These are phyloP conservation scores for Lolium multiflorum DNA, from an alignment of 176 grass and related monocot species.

Conservation along the genomic window DNA sequence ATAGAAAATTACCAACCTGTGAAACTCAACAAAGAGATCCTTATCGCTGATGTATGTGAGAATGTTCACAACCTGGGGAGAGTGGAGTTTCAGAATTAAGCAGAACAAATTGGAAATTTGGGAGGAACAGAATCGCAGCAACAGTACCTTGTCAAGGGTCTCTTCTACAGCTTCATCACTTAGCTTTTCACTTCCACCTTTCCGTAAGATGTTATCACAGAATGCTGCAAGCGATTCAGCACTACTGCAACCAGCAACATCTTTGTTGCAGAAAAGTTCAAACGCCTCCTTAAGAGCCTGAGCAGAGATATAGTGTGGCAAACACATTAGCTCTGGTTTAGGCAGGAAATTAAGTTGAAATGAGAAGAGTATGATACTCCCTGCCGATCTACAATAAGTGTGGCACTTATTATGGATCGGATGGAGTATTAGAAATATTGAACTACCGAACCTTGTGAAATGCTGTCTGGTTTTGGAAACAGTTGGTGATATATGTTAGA, in stretches of 20 bases:
- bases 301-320: neutral
- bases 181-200: no score
- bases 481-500: slow-evolving; percentile 54
- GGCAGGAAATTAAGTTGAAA: neutral
- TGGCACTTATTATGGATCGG: no score
- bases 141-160: no score
- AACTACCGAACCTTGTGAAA: slow-evolving; percentile 73
- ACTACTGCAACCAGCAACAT: slow-evolving; percentile 55
- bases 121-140: no score
- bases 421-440: neutral
- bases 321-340: slow-evolving; percentile 11
- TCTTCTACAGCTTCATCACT: no score
- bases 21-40: slow-evolving; percentile 61
- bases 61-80: slow-evolving; percentile 49
- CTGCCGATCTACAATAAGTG: no score
- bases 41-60: slow-evolving; percentile 52
- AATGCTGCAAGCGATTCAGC: no score
- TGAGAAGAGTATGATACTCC: neutral
- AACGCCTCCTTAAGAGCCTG: slow-evolving; percentile 73
- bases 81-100: no score
- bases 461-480: slow-evolving; percentile 63
- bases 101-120: no score
- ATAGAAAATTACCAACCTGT: slow-evolving; percentile 42
- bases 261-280: slow-evolving; percentile 73
- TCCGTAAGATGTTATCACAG: no score